These are phyloP conservation scores for Salvia rosmarinus DNA, from an alignment of 257 asterid species.

Conservation along the genomic window DNA sequence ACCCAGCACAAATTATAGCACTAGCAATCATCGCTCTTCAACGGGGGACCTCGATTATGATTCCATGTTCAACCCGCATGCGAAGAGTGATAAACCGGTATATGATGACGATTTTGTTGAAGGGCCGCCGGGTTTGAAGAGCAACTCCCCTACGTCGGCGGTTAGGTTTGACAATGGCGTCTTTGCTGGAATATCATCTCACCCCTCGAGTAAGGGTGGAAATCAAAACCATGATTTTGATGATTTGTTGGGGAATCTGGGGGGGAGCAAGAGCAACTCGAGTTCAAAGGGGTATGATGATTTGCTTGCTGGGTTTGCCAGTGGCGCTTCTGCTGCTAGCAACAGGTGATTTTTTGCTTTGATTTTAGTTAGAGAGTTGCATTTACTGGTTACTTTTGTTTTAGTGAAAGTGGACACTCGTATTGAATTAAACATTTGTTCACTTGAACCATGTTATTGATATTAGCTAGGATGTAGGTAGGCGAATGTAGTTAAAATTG, in stretches of 20 bases:
- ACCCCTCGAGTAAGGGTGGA: slow-evolving; percentile 39
- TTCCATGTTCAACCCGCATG: slow-evolving; percentile 45
- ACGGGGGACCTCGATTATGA: slow-evolving; percentile 69
- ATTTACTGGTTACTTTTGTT: slow-evolving; percentile 9
- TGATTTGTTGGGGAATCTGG: slow-evolving; percentile 63
- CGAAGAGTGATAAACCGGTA: slow-evolving; percentile 74
- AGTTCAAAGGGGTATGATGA: slow-evolving; percentile 57
- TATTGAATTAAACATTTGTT: background rate
- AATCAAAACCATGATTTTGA: slow-evolving; percentile 50
- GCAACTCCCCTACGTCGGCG: slow-evolving; percentile 54
- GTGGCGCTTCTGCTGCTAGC: slow-evolving; percentile 45
- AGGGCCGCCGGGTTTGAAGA: slow-evolving; percentile 89
- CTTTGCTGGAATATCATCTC: slow-evolving; percentile 62
- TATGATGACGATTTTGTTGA: slow-evolving; percentile 94
- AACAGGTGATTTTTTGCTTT: slow-evolving; percentile 51
- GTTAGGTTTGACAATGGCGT: slow-evolving; percentile 59
- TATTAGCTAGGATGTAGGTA: slow-evolving; percentile 10
- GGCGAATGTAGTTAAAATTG: slow-evolving; percentile 20
- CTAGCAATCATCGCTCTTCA: slow-evolving; percentile 37
- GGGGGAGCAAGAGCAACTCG: slow-evolving; percentile 52
- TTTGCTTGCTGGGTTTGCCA: slow-evolving; percentile 62
- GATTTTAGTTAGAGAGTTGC: background rate
- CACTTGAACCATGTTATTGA: slow-evolving; percentile 14
- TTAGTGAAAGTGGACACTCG: background rate
- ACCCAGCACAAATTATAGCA: slow-evolving; percentile 41